Base-by-base conservation (phyloP, 371 early-diverging fungal genomes). In the Mucor circinelloides region DNA sequence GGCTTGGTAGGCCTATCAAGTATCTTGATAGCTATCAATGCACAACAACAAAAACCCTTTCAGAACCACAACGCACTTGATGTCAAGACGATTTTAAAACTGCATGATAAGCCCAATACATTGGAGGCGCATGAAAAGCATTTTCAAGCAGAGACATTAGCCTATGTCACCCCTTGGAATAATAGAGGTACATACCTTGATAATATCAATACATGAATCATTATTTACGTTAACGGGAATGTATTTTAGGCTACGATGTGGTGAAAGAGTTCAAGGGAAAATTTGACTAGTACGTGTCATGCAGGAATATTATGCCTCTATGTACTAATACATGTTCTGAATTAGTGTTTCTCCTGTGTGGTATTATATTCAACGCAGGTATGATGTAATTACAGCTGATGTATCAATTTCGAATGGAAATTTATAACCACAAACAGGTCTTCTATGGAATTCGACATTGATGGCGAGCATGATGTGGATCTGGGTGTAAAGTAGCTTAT, bases 131-230 rank as follows among this genome's bases (percentile, higher is more conserved):
- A 80, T 58, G 63, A 55, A 4, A 85, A 85, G 64, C 58, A 60
- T 9, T 83, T 81, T 48, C 28, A 69, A 46, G 81, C 74, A 15
- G 73, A 73, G 7, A 78, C 81, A 1, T 60, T 90, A 46, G 90
- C 82, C 8, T 90, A 88, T 68, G 87, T 90, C 17, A 90, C 90
- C 0, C 90, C 90, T 2, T 90, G 90, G 90, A 88, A 90, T 68
- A 85, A 82, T 62, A 74, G 78, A 66, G 90, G 90, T 78, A 68
- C 4, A 44, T 1, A 27, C 4, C 9, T 34, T 46, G 27, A 3
- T 12, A 25, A 15, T 25, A 27, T 15, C 1, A 13, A 3, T 2
- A 5, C 2, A 52, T 10, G 17, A 13, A 17, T 9, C 0, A 10
- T 2, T 6, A 5, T 28, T 31, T n/a, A 32, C 6, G 19, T 31